Conservation (phyloP, 208 protist genomes). For the Strigomonas culicis region DNA sequence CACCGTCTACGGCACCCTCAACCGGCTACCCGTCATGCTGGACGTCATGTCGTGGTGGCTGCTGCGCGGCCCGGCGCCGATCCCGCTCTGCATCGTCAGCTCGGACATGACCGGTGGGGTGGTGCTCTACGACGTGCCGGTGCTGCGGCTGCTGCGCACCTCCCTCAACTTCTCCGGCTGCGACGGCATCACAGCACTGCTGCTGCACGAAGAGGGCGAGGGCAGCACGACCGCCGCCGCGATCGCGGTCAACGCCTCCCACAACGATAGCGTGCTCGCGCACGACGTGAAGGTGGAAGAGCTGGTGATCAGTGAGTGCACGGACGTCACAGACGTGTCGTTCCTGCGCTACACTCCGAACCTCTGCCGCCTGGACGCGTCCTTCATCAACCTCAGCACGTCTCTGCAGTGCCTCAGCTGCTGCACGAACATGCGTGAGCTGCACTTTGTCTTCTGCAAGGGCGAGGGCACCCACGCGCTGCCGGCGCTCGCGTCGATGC, state of each 20-base stretch:
- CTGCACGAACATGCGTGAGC: background rate
- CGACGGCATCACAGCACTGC: background rate
- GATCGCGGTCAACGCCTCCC: too few relatives aligned
- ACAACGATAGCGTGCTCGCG: too few relatives aligned
- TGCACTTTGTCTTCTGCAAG: constrained; percentile 2
- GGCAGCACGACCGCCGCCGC: background rate
- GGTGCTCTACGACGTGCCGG: background rate
- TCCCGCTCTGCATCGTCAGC: background rate
- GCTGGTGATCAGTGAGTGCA: constrained; percentile 5
- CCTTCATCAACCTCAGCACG: constrained; percentile 1
- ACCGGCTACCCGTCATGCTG: constrained; percentile 4
- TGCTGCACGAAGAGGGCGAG: background rate
- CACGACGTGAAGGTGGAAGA: background rate
- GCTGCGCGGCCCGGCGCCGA: background rate
- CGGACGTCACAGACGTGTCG: background rate
- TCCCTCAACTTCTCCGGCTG: constrained; percentile 1
- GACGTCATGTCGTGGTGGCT: background rate
- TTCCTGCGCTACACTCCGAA: constrained; percentile 1
- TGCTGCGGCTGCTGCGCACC: background rate
- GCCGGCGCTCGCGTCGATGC: background rate
- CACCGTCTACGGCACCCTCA: background rate
- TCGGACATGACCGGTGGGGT: background rate
- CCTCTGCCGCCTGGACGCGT: background rate
- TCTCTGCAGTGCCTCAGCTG: background rate
- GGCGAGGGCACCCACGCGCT: constrained; percentile 1